A percentile compares a stretch with the other conserved stretches of the same genome.
These are phyloP conservation scores for Austroboletus novae-zelandiae DNA, from an alignment of 1,284 basidiomycete species.

Conservation along the genomic window DNA sequence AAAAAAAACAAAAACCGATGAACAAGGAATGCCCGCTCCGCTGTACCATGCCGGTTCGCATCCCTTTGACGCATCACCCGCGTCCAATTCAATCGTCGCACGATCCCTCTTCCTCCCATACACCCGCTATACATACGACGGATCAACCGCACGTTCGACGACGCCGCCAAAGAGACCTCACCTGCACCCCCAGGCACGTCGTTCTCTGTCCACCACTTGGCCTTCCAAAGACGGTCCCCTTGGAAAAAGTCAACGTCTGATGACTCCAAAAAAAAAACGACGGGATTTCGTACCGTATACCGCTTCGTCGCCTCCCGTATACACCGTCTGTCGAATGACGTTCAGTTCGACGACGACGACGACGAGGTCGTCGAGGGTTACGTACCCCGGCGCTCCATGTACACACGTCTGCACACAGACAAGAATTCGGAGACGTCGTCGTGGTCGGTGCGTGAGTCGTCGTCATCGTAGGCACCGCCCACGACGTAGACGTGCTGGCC, in stretches of 20 bases:
- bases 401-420: slow-evolving; percentile 47
- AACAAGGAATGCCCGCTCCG: too few species aligned
- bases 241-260: background rate
- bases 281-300: slow-evolving; percentile 40
- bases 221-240: slow-evolving; percentile 50
- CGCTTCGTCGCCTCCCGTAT: slow-evolving; percentile 48
- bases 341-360: background rate
- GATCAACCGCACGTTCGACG: background rate
- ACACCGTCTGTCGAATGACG: slow-evolving; percentile 32
- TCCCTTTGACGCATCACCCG: background rate
- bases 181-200: slow-evolving; percentile 44
- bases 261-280: background rate
- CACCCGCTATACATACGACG: slow-evolving; percentile 27
- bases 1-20: too few species aligned
- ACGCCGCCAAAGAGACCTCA: background rate
- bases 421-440: slow-evolving; percentile 25
- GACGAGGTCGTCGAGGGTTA: background rate
- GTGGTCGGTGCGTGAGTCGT: slow-evolving; percentile 17
- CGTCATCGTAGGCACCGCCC: slow-evolving; percentile 14
- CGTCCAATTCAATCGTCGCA: slow-evolving; percentile 27
- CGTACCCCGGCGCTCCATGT: slow-evolving; percentile 49
- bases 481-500: slow-evolving; percentile 19
- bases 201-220: slow-evolving; percentile 55
- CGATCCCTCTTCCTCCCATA: slow-evolving; percentile 41
- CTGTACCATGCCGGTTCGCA: too few species aligned